Percentiles rank a stretch among this genome's conserved stretches.
phyloP scores from a whole-genome alignment of 768 basidiomycete genomes.

The Tylopilus cervinicoccineus region DNA sequence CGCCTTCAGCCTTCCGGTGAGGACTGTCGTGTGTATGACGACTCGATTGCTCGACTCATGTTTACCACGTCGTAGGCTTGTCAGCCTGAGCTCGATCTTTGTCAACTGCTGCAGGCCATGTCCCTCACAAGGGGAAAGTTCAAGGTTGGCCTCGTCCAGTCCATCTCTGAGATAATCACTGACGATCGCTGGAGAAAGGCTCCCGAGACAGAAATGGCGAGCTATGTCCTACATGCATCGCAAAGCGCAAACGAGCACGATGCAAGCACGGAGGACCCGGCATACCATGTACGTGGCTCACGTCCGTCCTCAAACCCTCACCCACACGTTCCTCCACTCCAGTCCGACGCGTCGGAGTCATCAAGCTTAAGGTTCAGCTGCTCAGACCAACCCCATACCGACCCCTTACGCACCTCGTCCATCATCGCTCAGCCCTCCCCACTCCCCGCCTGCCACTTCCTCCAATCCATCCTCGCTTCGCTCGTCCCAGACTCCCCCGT shows the following conservation, averaged over 20 bases:
- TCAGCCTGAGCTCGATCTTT: slow-evolving; percentile 43
- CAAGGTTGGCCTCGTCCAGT: slow-evolving; percentile 25
- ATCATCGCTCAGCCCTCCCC: slow-evolving; percentile 7
- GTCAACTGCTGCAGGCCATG: slow-evolving; percentile 50
- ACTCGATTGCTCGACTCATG: slow-evolving; percentile 2
- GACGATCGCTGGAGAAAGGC: slow-evolving; percentile 32
- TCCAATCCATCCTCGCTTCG: slow-evolving; percentile 55
- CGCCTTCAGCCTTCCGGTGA: slow-evolving; percentile 21
- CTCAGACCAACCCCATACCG: slow-evolving; percentile 24
- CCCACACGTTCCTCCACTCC: neutral
- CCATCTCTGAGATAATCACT: slow-evolving; percentile 4
- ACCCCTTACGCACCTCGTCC: slow-evolving; percentile 15
- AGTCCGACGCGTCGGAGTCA: slow-evolving; percentile 46
- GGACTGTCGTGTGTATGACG: neutral
- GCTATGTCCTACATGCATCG: slow-evolving; percentile 26
- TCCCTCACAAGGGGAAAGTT: slow-evolving; percentile 36
- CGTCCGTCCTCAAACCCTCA: neutral
- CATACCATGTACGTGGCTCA: slow-evolving; percentile 35
- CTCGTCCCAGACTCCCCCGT: slow-evolving; percentile 41
- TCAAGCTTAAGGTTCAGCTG: slow-evolving; percentile 42
- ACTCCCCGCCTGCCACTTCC: slow-evolving; percentile 56
- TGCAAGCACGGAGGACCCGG: slow-evolving; percentile 43
- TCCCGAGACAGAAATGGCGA: slow-evolving; percentile 18
- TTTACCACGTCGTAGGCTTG: slow-evolving; percentile 17
- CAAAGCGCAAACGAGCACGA: slow-evolving; percentile 38